Base-by-base conservation (phyloP, 345 rosid species). In the Hypericum androsaemum region DNA sequence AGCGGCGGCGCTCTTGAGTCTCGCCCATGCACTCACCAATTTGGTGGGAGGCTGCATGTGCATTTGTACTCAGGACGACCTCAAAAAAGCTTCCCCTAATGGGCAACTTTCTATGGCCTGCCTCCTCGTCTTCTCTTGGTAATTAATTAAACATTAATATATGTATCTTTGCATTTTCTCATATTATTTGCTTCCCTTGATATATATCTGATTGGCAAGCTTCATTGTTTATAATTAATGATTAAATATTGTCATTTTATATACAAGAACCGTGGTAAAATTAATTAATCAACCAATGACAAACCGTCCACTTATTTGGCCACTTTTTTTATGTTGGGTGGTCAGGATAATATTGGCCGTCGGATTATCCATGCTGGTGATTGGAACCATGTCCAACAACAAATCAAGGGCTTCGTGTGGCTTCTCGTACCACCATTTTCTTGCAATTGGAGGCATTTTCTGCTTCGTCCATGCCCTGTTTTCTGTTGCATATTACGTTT, bases 391-490 rank as follows among this genome's bases (percentile, higher is more conserved):
- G 74, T 64, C 94, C 16, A 92, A 88, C 75, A 59, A 73, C 64
- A 88, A 83, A 74, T 75, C 94, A 50, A 85, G 72, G 61, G 71
- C 71, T 13, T 85, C 96, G 5, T 88, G 98, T 51, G 98, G 98
- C 22, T 77, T 85, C 77, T 54, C 88, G 61, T 89, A 88, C 66
- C 98, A 80, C 54, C 95, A 83, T 74, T 81, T 80, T 54, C 74
- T 92, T 43, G 84, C 96, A 3, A 78, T 83, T 16, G 96, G 98
- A 69, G 98, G 96, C 58, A 76, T 92, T 66, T 43, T 74, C 53
- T 88, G 96, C 64, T 92, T 92, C 65, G 84, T 85, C 12, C 98
- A 92, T 59, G 95, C 73, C 8, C 80, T 92, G 41, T 88, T 85
- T 49, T 66, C 77, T 49, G 83, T 92, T 28, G 94, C 84, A 8